phyloP scores from a whole-genome alignment of 352 stramenopile genomes.

The Phytophthora melonis region DNA sequence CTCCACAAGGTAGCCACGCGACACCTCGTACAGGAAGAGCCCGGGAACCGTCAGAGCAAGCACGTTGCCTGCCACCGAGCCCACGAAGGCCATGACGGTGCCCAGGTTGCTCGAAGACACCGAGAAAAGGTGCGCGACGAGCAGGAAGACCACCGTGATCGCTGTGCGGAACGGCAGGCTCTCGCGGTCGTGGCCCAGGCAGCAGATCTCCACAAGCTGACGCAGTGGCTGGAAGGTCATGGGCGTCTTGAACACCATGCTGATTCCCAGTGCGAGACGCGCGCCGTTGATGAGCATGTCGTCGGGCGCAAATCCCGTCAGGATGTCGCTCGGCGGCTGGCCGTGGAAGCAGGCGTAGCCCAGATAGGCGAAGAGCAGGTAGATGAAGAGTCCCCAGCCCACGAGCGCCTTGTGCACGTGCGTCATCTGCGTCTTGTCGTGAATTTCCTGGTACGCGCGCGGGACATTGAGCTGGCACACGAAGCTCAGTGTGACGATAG shows the following conservation, averaged over 20 bases:
- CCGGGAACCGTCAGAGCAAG: constrained; percentile 78
- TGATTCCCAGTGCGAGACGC: constrained; percentile 72
- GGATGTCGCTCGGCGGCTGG: constrained; percentile 84
- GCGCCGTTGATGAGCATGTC: constrained; percentile 84
- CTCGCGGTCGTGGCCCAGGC: constrained; percentile 75
- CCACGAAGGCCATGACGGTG: constrained; percentile 82
- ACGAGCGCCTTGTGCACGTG: constrained; percentile 74
- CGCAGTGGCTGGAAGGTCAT: constrained; percentile 89
- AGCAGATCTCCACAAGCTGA: constrained; percentile 78
- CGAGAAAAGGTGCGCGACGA: constrained; percentile 68
- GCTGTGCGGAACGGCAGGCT: constrained; percentile 71
- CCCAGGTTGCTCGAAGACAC: constrained; percentile 71
- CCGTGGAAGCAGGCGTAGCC: constrained; percentile 86
- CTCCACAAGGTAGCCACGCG: constrained; percentile 62
- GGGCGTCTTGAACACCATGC: constrained; percentile 85
- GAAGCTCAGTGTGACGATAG: constrained; percentile 86
- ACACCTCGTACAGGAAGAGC: constrained; percentile 81
- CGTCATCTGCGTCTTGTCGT: constrained; percentile 75
- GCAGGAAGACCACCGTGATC: constrained; percentile 78
- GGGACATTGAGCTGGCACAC: constrained; percentile 86
- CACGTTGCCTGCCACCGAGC: constrained; percentile 75
- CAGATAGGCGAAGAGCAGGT: constrained; percentile 72
- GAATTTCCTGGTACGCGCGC: constrained; percentile 81
- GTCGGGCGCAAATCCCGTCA: constrained; percentile 76
- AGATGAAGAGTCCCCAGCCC: constrained; percentile 59